A percentile compares a stretch with the other conserved stretches of the same genome.
phyloP scores from a whole-genome alignment of 2,329 filamentous ascomycete genomes.

The Neofusicoccum sp. region DNA sequence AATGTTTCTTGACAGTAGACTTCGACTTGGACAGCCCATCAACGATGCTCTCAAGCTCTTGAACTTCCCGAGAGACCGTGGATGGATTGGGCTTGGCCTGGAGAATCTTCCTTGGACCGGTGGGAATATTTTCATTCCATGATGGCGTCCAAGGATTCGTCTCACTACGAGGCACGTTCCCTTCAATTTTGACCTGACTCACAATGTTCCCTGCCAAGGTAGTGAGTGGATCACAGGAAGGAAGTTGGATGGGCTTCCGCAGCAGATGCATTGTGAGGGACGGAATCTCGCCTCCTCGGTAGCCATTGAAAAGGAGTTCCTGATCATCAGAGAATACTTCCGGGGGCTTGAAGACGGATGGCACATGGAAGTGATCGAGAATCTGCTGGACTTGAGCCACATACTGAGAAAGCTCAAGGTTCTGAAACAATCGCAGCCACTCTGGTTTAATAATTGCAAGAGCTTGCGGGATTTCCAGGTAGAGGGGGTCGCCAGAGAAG shows the following conservation, averaged over 20 bases:
- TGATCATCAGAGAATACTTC: background rate
- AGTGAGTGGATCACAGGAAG: background rate
- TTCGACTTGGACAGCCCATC: background rate
- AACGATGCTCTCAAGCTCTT: background rate
- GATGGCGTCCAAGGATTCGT: background rate
- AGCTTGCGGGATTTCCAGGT: constrained; percentile 44
- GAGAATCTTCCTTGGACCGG: no score
- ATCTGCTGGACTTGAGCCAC: constrained; percentile 48
- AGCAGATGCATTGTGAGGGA: background rate
- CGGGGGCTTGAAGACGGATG: background rate
- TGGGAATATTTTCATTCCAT: background rate
- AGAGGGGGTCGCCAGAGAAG: background rate
- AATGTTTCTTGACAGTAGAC: constrained; percentile 1
- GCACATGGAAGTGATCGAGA: constrained; percentile 30
- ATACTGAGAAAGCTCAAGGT: constrained; percentile 50
- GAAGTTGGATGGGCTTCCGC: background rate
- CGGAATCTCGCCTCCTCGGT: background rate
- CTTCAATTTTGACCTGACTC: no score
- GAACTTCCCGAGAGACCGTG: background rate
- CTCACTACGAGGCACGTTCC: no score
- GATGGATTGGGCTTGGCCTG: background rate
- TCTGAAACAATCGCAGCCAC: constrained; percentile 54
- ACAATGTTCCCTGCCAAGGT: no score
- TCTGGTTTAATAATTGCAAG: constrained; percentile 46
- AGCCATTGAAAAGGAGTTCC: background rate